Percentiles rank a stretch among this genome's conserved stretches.
Evolutionary conservation across 75 land plant genomes (phyloP).

Genomic region (Cryptomeria japonica): DNA sequence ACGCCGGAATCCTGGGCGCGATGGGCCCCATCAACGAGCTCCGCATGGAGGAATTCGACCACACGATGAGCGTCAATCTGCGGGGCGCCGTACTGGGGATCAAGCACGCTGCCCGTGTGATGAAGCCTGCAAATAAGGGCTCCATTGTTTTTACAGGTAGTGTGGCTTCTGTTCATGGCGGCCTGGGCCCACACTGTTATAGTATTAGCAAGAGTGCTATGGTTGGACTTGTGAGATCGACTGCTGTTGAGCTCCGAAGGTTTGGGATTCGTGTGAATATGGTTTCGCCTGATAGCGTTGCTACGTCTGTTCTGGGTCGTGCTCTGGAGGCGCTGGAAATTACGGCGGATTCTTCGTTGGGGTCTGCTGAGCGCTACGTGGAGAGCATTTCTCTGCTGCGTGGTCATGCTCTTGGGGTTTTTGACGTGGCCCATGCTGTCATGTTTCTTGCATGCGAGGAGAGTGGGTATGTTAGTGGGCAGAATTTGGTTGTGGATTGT

Average conservation of each 20-base stretch:
- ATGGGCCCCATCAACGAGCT: slow-evolving; percentile 17
- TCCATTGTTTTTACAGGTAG: slow-evolving; percentile 54
- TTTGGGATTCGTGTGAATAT: slow-evolving; percentile 69
- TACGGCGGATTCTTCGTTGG: not conserved
- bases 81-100: slow-evolving; percentile 48
- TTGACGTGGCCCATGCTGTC: slow-evolving; percentile 29
- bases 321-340: slow-evolving; percentile 17
- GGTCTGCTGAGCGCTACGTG: slow-evolving; percentile 23
- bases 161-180: slow-evolving; percentile 35
- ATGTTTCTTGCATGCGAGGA: slow-evolving; percentile 32
- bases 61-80: slow-evolving; percentile 51
- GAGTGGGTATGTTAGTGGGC: slow-evolving; percentile 24
- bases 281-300: slow-evolving; percentile 63
- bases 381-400: not conserved
- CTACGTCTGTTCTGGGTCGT: slow-evolving; percentile 36
- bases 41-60: slow-evolving; percentile 33
- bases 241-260: slow-evolving; percentile 59
- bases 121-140: slow-evolving; percentile 34
- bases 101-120: slow-evolving; percentile 68
- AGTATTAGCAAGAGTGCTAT: slow-evolving; percentile 51
- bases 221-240: slow-evolving; percentile 45
- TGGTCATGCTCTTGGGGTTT: not conserved
- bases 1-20: slow-evolving; percentile 59
- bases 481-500: slow-evolving; percentile 28
- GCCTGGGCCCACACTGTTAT: slow-evolving; percentile 51